Evolutionary conservation across 768 basidiomycete genomes (phyloP).

Genomic region (Lentinula sp.): DNA sequence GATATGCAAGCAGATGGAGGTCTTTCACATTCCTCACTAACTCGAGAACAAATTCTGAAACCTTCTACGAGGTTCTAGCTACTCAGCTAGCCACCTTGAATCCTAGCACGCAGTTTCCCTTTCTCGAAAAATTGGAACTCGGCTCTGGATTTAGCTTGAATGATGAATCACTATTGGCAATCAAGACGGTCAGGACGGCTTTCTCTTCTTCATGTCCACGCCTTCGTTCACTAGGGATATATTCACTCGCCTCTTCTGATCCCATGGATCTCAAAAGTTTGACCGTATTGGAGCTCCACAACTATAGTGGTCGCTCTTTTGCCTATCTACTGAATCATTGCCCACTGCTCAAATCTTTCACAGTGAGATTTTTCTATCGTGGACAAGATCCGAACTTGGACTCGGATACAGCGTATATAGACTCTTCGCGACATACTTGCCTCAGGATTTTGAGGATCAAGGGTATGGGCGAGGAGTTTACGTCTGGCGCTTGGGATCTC

Average conservation of each 20-base stretch:
- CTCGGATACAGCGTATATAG: not conserved
- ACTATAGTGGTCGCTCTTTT: not conserved
- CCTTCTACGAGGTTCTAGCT: not conserved
- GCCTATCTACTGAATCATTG: not conserved
- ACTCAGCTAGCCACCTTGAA: not conserved
- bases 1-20: not conserved
- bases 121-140: not conserved
- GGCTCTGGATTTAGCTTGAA: not conserved
- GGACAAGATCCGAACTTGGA: not conserved
- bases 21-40: not conserved
- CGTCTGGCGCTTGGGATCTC: not conserved
- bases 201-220: not conserved
- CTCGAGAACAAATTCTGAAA: not conserved
- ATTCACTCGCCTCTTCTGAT: not conserved
- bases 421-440: not conserved
- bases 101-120: not conserved
- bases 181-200: not conserved
- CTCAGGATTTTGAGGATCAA: not conserved
- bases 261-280: not conserved
- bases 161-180: not conserved
- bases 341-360: not conserved
- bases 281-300: not conserved
- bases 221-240: not conserved
- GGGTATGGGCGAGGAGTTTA: not conserved
- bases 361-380: not conserved